Percentiles rank a stretch among this genome's conserved stretches.
Evolutionary conservation across 2,329 filamentous ascomycete species (phyloP).

Genomic region (Keithomyces neogunnii): DNA sequence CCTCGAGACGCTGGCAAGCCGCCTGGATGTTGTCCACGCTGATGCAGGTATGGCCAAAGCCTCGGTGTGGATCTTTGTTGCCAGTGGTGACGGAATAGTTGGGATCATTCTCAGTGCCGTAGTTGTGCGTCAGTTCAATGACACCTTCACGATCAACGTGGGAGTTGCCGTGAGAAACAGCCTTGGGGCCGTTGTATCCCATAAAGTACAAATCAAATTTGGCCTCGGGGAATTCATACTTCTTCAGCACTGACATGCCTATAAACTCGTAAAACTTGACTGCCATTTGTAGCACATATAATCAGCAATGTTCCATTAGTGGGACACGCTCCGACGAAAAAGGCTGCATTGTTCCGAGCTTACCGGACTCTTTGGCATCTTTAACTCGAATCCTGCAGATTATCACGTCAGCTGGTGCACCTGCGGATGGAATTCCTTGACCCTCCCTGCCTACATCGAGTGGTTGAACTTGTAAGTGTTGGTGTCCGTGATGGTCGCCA

Average conservation of each 20-base stretch:
- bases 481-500: conserved; percentile 64
- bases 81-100: conserved; percentile 78
- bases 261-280: conserved; percentile 93
- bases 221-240: conserved; percentile 72
- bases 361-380: conserved; percentile 74
- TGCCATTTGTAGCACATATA: conserved; percentile 15
- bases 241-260: conserved; percentile 76
- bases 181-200: conserved; percentile 70
- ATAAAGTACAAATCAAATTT: conserved; percentile 97
- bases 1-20: conserved; percentile 81
- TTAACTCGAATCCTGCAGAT: conserved; percentile 75
- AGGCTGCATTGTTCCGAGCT: conserved; percentile 9
- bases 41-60: conserved; percentile 82
- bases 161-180: conserved; percentile 64
- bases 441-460: conserved; percentile 56
- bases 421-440: not conserved
- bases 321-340: not conserved
- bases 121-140: conserved; percentile 76
- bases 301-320: not conserved
- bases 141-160: conserved; percentile 78
- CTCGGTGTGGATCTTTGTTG: conserved; percentile 78
- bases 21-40: conserved; percentile 78
- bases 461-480: conserved; percentile 80
- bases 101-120: conserved; percentile 81
- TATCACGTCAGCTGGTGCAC: conserved; percentile 7